Percentiles rank a stretch among this genome's conserved stretches.
These are phyloP conservation scores for Paraglomus occultum DNA, from an alignment of 192 early-diverging fungal genomes.

Conservation along the genomic window DNA sequence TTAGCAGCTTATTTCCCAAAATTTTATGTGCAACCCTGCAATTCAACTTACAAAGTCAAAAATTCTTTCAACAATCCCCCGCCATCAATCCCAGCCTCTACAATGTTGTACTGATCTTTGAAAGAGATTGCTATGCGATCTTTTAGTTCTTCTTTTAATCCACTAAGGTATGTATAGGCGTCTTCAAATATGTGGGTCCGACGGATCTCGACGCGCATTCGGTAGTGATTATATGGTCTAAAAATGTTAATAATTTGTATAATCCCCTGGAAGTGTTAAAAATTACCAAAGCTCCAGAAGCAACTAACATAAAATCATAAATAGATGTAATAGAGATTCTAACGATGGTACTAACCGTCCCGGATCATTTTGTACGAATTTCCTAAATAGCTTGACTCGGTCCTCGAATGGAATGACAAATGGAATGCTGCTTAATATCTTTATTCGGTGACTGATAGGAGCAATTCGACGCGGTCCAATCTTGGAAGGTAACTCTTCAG, in stretches of 20 bases:
- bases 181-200: slow-evolving; percentile 88
- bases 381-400: slow-evolving; percentile 82
- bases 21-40: background rate
- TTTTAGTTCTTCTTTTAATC: slow-evolving; percentile 68
- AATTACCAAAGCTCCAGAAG: too few relatives aligned
- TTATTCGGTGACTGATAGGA: slow-evolving; percentile 50
- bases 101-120: slow-evolving; percentile 77
- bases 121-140: slow-evolving; percentile 81
- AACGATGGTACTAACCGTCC: slow-evolving; percentile 20
- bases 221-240: slow-evolving; percentile 16
- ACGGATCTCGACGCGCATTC: slow-evolving; percentile 56
- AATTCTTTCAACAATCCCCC: slow-evolving; percentile 99
- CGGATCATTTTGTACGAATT: slow-evolving; percentile 71
- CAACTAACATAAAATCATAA: too few relatives aligned
- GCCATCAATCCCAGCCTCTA: slow-evolving; percentile 94
- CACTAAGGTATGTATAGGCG: slow-evolving; percentile 73
- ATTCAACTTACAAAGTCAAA: slow-evolving; percentile 61
- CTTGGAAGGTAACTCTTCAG: slow-evolving; percentile 30
- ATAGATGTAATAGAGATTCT: too few relatives aligned
- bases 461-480: slow-evolving; percentile 33
- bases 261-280: too few relatives aligned
- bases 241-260: slow-evolving; percentile 10
- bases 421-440: slow-evolving; percentile 77
- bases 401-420: slow-evolving; percentile 92
- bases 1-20: background rate